phyloP scores from a whole-genome alignment of 495 filamentous ascomycete genomes.

The Neurospora tetraspora region DNA sequence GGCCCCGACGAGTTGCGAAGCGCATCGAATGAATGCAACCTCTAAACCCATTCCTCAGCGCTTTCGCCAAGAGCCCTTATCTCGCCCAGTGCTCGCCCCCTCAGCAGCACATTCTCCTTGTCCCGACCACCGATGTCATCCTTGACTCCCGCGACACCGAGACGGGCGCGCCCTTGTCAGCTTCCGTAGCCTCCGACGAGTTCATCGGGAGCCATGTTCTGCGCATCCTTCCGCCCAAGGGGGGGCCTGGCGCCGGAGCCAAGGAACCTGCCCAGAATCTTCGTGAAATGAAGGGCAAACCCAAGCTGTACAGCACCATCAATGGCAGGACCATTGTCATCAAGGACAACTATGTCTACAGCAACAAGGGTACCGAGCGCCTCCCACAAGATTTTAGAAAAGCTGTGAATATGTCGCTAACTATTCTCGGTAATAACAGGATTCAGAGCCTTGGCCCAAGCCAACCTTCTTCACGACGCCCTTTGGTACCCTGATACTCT shows the following conservation, averaged over 20 bases:
- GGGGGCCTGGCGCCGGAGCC: conserved; percentile 42
- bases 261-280: conserved; percentile 63
- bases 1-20: conserved; percentile 12
- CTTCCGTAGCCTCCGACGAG: conserved; percentile 80
- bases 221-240: conserved; percentile 57
- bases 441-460: conserved; percentile 84
- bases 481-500: conserved; percentile 79
- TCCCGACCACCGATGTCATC: conserved; percentile 85
- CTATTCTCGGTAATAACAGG: conserved; percentile 40
- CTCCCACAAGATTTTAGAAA: not conserved
- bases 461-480: conserved; percentile 74
- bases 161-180: conserved; percentile 62
- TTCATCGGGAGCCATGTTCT: conserved; percentile 96
- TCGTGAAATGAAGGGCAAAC: conserved; percentile 84
- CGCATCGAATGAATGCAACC: conserved; percentile 75
- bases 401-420: not conserved
- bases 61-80: conserved; percentile 94
- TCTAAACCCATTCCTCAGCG: conserved; percentile 95
- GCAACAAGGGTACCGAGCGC: conserved; percentile 70
- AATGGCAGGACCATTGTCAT: conserved; percentile 92
- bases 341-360: conserved; percentile 88
- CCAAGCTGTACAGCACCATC: conserved; percentile 81
- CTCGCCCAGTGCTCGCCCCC: conserved; percentile 87
- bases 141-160: conserved; percentile 84
- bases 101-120: conserved; percentile 88